Evolutionary conservation across 2,329 filamentous ascomycete genomes (phyloP), one percentile per base, ranked within the genome.

Genomic region (Fusarium duplospermum): DNA sequence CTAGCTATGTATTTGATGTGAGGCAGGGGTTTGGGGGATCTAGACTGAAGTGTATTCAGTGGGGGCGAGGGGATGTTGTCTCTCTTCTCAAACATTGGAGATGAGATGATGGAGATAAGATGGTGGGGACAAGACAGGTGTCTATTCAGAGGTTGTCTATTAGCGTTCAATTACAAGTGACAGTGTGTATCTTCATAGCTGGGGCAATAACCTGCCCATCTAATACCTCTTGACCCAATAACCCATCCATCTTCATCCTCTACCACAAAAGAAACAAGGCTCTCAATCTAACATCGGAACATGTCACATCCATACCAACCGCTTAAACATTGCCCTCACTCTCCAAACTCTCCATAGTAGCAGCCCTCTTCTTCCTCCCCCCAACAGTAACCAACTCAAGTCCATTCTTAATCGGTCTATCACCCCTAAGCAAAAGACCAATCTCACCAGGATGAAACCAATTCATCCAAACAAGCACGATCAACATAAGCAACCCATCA

Each of bases 401-500:
- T 7, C 77, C 75, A n/a, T 78, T 79, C 54, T 58, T 74, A 14
- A 79, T 67, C 1, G 73, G 64, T 16, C 36, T 29, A 22, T 79
- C 75, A 0, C 77, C 77, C 20, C 76, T 70, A 4, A 79, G 66
- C 54, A 79, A n/a, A 56, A 79, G 22, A 1, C 77, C 77, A 63
- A 79, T 79, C 73, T 79, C 77, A n/a, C 77, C 67, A 1, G 77
- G 76, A 62, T 79, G 77, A 71, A 79, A 78, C 77, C 77, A 79
- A 35, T 79, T 79, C 77, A 79, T 77, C 77, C 76, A 79, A 0
- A 69, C 73, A n/a, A 79, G 31, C 18, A 77, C 75, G 2, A 76
- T 60, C 16, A 81, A 38, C 81, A 85, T 85, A 18, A 83, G 67
- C 20, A 80, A 31, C 1, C 82, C 81, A 54, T 85, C 83, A 40